Percentiles rank a stretch among this genome's conserved stretches.
Evolutionary conservation across 2,329 filamentous ascomycete genomes (phyloP).

Genomic region (Arthrobotrys conoides): DNA sequence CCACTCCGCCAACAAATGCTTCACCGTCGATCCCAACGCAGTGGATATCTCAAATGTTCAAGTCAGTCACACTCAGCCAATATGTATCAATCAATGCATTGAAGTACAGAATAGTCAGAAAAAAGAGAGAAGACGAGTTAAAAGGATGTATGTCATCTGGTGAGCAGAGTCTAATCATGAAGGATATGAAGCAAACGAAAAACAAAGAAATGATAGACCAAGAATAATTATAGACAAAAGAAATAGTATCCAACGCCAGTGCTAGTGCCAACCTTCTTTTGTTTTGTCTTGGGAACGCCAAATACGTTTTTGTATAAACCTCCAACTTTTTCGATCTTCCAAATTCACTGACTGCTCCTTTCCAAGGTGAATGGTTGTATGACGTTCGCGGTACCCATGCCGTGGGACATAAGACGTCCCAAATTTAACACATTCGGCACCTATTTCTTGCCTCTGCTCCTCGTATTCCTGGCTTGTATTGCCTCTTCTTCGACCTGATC

Average conservation of each 20-base stretch:
- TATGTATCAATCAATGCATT: neutral
- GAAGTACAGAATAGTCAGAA: neutral
- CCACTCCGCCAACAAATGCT: slow-evolving; percentile 15
- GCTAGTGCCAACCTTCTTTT: slow-evolving; percentile 26
- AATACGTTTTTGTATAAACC: slow-evolving; percentile 23
- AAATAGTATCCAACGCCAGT: slow-evolving; percentile 40
- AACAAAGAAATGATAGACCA: neutral
- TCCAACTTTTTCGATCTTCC: slow-evolving; percentile 7
- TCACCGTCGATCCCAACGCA: neutral
- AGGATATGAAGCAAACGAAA: neutral
- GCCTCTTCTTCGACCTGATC: slow-evolving; percentile 63
- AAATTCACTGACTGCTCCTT: slow-evolving; percentile 18
- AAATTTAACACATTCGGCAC: neutral
- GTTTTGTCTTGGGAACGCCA: slow-evolving; percentile 21
- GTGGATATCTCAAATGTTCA: slow-evolving; percentile 9
- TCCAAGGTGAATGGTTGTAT: neutral
- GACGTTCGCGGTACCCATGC: neutral
- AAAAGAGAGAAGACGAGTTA: neutral
- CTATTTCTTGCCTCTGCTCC: slow-evolving; percentile 41
- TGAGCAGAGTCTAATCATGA: slow-evolving; percentile 13
- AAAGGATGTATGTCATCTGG: neutral
- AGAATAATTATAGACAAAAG: slow-evolving; percentile 5
- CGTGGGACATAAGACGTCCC: neutral
- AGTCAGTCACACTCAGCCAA: neutral
- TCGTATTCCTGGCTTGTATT: slow-evolving; percentile 35